These are phyloP conservation scores for Cyberlindnera maritima DNA, from an alignment of 805 yeast species.

Conservation along the genomic window DNA sequence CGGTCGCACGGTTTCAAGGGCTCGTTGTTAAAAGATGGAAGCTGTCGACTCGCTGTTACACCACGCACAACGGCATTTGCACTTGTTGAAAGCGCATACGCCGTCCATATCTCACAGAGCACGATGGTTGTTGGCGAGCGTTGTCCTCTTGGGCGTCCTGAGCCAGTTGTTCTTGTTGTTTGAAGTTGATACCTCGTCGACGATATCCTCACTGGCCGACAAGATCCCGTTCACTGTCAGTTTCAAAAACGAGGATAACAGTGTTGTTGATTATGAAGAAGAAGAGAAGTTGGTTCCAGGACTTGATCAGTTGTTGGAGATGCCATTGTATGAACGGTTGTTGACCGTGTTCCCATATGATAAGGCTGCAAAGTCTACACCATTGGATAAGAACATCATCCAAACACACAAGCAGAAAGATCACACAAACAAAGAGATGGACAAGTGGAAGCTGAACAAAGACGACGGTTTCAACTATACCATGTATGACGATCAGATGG, in stretches of 20 bases:
- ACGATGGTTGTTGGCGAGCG: neutral
- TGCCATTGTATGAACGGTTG: slow-evolving; percentile 18
- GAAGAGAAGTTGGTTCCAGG: neutral
- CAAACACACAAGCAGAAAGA: slow-evolving; percentile 44
- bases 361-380: neutral
- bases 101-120: neutral
- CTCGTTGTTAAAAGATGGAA: neutral
- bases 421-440: slow-evolving; percentile 30
- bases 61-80: neutral
- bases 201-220: neutral
- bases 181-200: neutral
- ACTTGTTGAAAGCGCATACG: neutral
- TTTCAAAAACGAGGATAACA: neutral
- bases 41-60: neutral
- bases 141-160: neutral
- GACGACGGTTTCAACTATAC: slow-evolving; percentile 17
- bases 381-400: slow-evolving; percentile 13
- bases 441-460: slow-evolving; percentile 9
- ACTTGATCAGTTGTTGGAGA: slow-evolving; percentile 2
- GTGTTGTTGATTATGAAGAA: neutral
- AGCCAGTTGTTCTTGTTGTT: neutral
- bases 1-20: too few relatives aligned
- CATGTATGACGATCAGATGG: slow-evolving; percentile 36
- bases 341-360: slow-evolving; percentile 14
- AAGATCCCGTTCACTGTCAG: neutral